These are phyloP conservation scores for Penstemon newberryi DNA, from an alignment of 257 asterid genomes.

Conservation along the genomic window DNA sequence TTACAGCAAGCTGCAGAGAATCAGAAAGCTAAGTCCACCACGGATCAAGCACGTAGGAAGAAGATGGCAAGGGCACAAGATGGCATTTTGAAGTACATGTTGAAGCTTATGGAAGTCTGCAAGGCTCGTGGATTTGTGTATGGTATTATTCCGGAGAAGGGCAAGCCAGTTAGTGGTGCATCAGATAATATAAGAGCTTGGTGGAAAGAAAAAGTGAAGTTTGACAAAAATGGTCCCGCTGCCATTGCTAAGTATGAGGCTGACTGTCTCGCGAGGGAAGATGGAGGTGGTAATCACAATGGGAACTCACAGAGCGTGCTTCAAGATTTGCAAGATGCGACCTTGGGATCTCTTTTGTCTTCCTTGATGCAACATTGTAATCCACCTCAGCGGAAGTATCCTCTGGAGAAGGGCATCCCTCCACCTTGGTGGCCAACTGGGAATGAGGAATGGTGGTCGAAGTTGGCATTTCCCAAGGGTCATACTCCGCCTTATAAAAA, in stretches of 20 bases:
- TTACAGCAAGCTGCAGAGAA: constrained; percentile 54
- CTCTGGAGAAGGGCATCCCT: constrained; percentile 54
- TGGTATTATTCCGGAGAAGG: constrained; percentile 76
- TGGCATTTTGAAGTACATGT: constrained; percentile 73
- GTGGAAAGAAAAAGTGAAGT: constrained; percentile 81
- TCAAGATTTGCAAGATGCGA: constrained; percentile 66
- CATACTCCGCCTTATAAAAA: constrained; percentile 60
- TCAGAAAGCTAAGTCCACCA: constrained; percentile 48
- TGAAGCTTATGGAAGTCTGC: constrained; percentile 81
- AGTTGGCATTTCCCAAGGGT: constrained; percentile 48
- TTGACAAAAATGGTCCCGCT: constrained; percentile 65
- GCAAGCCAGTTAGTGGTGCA: constrained; percentile 67
- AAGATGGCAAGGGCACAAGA: constrained; percentile 78
- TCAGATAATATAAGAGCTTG: constrained; percentile 72
- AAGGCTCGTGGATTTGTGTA: constrained; percentile 70
- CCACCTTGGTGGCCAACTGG: constrained; percentile 89
- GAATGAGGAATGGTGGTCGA: constrained; percentile 70
- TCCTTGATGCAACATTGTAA: constrained; percentile 69
- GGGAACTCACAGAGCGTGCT: constrained; percentile 42
- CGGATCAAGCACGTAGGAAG: constrained; percentile 67
- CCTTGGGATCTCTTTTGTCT: constrained; percentile 67
- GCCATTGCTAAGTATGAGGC: constrained; percentile 67
- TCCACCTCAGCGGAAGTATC: constrained; percentile 69
- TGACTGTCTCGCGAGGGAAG: constrained; percentile 42
- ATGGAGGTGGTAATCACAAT: constrained; percentile 33